Evolutionary conservation across 257 asterid species (phyloP), one percentile per base, ranked within the genome.

Genomic region (Prunella vulgaris): DNA sequence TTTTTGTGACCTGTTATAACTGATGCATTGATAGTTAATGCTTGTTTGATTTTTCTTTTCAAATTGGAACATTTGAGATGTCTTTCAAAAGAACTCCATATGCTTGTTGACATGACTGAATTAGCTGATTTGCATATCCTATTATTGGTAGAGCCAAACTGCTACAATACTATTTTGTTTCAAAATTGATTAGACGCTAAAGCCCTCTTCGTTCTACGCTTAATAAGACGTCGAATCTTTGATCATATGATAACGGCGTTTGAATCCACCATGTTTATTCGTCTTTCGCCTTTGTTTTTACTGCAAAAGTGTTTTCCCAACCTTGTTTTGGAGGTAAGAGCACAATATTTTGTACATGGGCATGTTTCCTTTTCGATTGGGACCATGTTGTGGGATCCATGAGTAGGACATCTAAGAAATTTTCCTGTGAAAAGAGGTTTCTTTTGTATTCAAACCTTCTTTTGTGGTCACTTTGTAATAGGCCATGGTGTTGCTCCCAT

Each of bases 311-410:
- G 10, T 15, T 21, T 52, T 21, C 46, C 42, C 32, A 27, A 38
- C 13, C 27, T 40, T 22, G 1, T 58, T 25, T 67, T 70, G 32
- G 20, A 57, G 59, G 77, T 35, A 73, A 62, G 75, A 72, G 69
- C 66, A 75, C 78, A 27, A 30, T 62, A 46, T 63, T 58, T 25
- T 60, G 66, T 80, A 38, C 14, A 15, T 61, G 46, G 76, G 60
- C 58, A 56, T 72, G 64, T 71, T 69, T 61, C 44, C 25, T 64
- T 77, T 69, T 74, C 58, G 56, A 28, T 59, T 68, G 75, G 79
- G 81, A 75, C 81, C 73, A 18, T 71, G 37, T 66, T 46, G 76
- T 79, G 83, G 83, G 78, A 75, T 75, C 80, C 74, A 76, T 80
- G 69, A 72, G 46, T 32, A 49, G 14, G 59, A 15, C 25, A 20